phyloP scores from a whole-genome alignment of 768 basidiomycete species.

The Russula dissimulans region DNA sequence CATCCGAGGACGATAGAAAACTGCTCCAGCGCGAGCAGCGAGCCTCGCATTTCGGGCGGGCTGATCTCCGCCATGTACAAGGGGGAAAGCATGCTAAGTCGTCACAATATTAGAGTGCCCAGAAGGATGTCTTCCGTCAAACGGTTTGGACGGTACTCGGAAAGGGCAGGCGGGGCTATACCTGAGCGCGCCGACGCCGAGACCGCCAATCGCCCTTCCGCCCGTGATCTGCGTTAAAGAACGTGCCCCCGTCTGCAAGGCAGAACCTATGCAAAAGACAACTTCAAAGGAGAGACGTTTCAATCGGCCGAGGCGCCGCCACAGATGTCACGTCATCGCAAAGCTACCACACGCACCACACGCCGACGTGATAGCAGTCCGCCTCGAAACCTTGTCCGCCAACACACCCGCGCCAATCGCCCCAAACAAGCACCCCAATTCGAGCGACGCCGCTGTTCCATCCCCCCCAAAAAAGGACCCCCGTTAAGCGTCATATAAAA shows the following conservation, averaged over 20 bases:
- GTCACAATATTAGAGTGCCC: neutral
- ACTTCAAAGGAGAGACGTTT: conserved; percentile 28
- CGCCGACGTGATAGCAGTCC: conserved; percentile 56
- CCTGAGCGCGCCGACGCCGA: conserved; percentile 62
- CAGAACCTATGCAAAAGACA: conserved; percentile 64
- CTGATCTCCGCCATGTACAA: conserved; percentile 83
- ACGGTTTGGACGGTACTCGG: neutral
- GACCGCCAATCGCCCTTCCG: conserved; percentile 66
- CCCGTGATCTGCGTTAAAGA: conserved; percentile 48
- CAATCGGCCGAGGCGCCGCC: neutral
- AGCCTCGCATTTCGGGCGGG: conserved; percentile 70
- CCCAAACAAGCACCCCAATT: conserved; percentile 73
- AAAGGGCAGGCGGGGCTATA: conserved; percentile 21
- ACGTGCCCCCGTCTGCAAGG: conserved; percentile 54
- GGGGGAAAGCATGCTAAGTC: conserved; percentile 60
- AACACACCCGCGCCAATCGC: conserved; percentile 57
- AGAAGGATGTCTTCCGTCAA: neutral
- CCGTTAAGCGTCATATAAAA: no score
- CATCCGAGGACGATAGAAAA: conserved; percentile 75
- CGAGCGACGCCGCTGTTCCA: conserved; percentile 58
- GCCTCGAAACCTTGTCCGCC: conserved; percentile 59
- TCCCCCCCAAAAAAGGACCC: no score
- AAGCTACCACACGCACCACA: conserved; percentile 40
- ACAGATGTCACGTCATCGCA: neutral
- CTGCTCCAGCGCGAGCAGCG: conserved; percentile 72